A percentile compares a stretch with the other conserved stretches of the same genome.
Evolutionary conservation across 2,329 filamentous ascomycete species (phyloP).

Genomic region (Macrophomina pseudophaseolina): DNA sequence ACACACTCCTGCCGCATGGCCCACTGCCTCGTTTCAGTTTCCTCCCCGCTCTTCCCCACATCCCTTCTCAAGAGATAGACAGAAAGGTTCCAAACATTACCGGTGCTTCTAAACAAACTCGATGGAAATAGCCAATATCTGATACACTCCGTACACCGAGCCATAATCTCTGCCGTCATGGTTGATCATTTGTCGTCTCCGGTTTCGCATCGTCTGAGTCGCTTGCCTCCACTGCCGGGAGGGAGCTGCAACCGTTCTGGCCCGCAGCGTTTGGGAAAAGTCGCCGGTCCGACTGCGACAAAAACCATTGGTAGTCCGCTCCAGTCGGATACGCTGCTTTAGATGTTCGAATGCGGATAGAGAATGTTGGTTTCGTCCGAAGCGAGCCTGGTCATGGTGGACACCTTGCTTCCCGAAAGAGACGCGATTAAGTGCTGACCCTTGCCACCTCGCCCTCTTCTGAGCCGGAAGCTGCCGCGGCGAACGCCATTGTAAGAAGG

Average conservation of each 20-base stretch:
- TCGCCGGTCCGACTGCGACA: not conserved
- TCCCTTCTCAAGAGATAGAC: not conserved
- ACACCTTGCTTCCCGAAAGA: not conserved
- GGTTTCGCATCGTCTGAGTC: not conserved
- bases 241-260: no score
- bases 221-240: no score
- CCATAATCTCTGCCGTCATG: not conserved
- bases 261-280: not conserved
- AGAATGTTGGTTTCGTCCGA: not conserved
- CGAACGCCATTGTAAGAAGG: not conserved
- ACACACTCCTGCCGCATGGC: not conserved
- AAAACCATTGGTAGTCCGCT: not conserved
- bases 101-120: not conserved
- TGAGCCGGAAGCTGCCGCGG: not conserved
- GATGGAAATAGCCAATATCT: not conserved
- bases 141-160: not conserved
- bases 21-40: not conserved
- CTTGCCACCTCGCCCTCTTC: not conserved
- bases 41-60: no score
- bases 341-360: slow-evolving; percentile 8
- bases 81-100: not conserved
- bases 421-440: not conserved
- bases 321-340: not conserved
- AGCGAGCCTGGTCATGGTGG: not conserved
- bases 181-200: not conserved